Base-by-base conservation (phyloP, 73 alveolate species). In the Stentor coeruleus region DNA sequence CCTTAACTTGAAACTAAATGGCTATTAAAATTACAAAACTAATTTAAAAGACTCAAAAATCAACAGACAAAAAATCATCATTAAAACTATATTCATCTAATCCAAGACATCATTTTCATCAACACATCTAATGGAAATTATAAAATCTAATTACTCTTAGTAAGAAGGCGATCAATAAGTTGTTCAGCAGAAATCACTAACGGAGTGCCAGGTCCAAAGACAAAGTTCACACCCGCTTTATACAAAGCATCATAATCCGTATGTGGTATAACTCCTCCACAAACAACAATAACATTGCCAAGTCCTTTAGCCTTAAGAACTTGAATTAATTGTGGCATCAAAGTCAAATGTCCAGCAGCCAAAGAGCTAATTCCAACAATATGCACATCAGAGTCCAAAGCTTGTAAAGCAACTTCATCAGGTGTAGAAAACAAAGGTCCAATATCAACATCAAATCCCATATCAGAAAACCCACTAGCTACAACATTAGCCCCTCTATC, bases 401-500 rank as follows among this genome's bases (percentile, higher is more conserved):
- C 95, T 73, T 90, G 87, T 4, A 87, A 35, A 20, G 95, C 95
- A 35, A 90, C 93, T 81, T 90, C 95, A 39, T 90, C 92, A 31
- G 95, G 95, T 26, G 95, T 90, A 28, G 77, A 81, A 88, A 90
- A 90, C 58, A 90, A 90, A 33, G 93, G 91, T 6, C 95, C 95
- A 30, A 90, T 83, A 87, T 90, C 95, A 57, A 90, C 93, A 77
- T 90, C 95, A 72, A 82, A 90, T 39, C 95, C 95, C 35, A 90
- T 86, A 83, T 90, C 95, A 36, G 95, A 91, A 60, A 90, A 87
- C 59, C 95, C 95, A 26, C 90, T 77, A 0, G 95, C 95, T 59
- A 90, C 84, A 39, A 90, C 95, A 38, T 87, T 90, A 6, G 95
- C 95, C 11, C 95, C 95, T 87, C 95, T 81, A 59, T 90, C 95